These are phyloP conservation scores for Symbiodinium pilosum DNA, from an alignment of 73 alveolate species.

Conservation along the genomic window DNA sequence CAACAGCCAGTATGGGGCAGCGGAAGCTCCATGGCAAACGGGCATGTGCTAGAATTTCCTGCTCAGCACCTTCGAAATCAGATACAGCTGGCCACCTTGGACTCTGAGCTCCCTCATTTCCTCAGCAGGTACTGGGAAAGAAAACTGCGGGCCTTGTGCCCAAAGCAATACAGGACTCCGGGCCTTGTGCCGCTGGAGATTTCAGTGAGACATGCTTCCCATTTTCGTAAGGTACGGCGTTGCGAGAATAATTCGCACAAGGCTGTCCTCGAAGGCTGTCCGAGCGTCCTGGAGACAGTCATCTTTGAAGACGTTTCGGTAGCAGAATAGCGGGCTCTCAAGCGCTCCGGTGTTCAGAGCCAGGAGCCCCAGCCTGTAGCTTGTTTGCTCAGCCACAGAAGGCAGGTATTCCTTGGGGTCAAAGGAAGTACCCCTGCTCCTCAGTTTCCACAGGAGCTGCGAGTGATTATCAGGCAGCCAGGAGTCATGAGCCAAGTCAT, in stretches of 20 bases:
- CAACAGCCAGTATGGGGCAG: too few species aligned
- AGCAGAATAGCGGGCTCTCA: not conserved
- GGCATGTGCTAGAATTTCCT: too few species aligned
- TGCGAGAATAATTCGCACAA: not conserved
- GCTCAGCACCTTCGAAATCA: too few species aligned
- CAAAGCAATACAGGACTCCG: not conserved
- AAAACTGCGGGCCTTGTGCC: not conserved
- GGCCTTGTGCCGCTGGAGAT: not conserved
- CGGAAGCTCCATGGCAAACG: too few species aligned
- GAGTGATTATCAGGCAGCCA: slow-evolving; percentile 6
- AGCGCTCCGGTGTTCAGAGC: not conserved
- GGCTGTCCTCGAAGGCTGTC: slow-evolving; percentile 1
- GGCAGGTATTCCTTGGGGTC: slow-evolving; percentile 12
- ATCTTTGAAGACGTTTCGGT: not conserved
- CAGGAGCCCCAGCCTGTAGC: not conserved
- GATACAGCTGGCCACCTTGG: not conserved
- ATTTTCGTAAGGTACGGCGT: not conserved
- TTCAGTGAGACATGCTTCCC: not conserved
- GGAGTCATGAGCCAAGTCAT: not conserved
- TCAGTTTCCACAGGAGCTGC: not conserved
- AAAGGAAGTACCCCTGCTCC: not conserved
- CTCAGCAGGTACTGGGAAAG: too few species aligned
- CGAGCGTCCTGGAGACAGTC: not conserved
- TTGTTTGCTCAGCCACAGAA: not conserved
- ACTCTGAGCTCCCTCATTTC: not conserved